Conservation (phyloP, 495 filamentous ascomycete genomes). For the Astrothelium macrocarpum region DNA sequence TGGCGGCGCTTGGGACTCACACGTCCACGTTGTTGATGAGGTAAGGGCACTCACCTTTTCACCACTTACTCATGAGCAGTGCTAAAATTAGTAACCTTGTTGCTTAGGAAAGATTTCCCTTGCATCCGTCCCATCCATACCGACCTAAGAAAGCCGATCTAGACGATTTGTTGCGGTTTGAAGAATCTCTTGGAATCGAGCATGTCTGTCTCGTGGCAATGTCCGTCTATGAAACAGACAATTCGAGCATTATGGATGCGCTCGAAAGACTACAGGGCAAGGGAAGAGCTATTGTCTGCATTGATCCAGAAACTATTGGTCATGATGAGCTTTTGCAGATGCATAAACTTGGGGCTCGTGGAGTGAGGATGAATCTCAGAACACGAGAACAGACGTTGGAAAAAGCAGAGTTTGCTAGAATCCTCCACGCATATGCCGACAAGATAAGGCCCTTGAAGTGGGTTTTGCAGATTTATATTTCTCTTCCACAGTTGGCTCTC, state of each 20-base stretch:
- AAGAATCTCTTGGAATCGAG: neutral
- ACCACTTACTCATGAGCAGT: neutral
- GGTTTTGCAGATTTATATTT: neutral
- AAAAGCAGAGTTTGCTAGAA: neutral
- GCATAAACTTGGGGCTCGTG: neutral
- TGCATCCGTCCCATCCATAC: neutral
- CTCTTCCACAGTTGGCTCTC: slow-evolving; percentile 1
- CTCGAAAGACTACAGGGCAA: neutral
- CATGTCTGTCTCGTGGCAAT: slow-evolving; percentile 4
- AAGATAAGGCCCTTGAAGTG: neutral
- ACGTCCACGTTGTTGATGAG: slow-evolving; percentile 3
- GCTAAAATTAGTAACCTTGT: neutral
- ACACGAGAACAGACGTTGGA: neutral
- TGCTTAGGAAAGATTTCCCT: neutral
- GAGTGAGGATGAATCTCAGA: neutral
- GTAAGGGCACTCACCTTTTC: neutral
- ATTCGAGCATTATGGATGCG: neutral
- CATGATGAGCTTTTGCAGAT: neutral
- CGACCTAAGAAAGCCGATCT: neutral
- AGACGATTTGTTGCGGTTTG: neutral
- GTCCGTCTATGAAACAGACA: neutral
- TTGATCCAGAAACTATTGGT: neutral
- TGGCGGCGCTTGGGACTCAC: neutral
- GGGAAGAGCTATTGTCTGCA: neutral
- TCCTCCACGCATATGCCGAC: neutral